A percentile compares a stretch with the other conserved stretches of the same genome.
Evolutionary conservation across 371 early-diverging fungal species (phyloP).

Genomic region (Parasitella parasitica): DNA sequence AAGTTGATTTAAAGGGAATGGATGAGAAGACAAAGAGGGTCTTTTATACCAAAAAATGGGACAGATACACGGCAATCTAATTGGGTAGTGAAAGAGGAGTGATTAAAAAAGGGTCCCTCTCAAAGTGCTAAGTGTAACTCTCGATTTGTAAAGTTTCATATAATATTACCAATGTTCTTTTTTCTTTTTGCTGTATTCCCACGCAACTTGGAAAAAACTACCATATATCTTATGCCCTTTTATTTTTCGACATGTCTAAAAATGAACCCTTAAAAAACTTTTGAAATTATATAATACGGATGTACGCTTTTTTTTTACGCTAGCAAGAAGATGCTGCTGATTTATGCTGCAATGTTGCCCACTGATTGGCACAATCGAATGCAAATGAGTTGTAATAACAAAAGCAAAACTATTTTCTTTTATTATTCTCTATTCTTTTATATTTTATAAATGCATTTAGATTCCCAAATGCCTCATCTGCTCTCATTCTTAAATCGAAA

Average conservation of each 20-base stretch:
- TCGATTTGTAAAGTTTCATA: conserved; percentile 11
- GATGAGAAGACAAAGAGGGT: not conserved
- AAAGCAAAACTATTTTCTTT: conserved; percentile 15
- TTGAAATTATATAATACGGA: not conserved
- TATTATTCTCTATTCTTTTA: conserved; percentile 50
- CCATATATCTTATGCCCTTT: not conserved
- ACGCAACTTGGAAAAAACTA: not conserved
- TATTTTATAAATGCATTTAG: conserved; percentile 83
- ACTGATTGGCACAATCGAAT: conserved; percentile 1
- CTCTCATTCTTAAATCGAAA: conserved; percentile 69
- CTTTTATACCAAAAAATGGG: not conserved
- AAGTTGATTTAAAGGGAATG: not conserved
- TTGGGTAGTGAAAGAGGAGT: not conserved
- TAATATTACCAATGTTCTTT: not conserved
- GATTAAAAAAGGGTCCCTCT: conserved; percentile 9
- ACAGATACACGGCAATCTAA: not conserved
- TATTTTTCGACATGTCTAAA: not conserved
- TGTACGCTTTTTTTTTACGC: not conserved
- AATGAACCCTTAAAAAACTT: not conserved
- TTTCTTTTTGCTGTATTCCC: conserved; percentile 4
- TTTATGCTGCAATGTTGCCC: too few species aligned
- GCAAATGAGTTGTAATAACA: not conserved
- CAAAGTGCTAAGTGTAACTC: not conserved
- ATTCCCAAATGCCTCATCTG: conserved; percentile 79
- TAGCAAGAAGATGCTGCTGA: too few species aligned